phyloP scores from a whole-genome alignment of 2,329 filamentous ascomycete genomes.

The Hymenoscyphus fraxineus region DNA sequence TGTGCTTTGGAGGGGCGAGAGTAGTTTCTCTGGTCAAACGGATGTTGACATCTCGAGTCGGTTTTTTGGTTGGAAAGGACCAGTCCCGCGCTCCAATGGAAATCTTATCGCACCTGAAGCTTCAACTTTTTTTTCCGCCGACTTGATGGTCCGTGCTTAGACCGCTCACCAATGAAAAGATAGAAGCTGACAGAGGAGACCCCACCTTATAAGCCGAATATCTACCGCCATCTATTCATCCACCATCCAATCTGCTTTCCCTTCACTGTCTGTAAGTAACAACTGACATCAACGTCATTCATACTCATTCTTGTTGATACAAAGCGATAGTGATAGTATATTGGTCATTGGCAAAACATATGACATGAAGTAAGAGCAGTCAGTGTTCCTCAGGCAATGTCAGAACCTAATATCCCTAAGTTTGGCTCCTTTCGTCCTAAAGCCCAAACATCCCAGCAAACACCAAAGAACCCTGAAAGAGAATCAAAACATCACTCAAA shows the following conservation, averaged over 20 bases:
- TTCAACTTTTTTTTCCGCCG: slow-evolving; percentile 14
- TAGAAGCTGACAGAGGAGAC: neutral
- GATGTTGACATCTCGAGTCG: slow-evolving; percentile 4
- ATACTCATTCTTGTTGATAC: no score
- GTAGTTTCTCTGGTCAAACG: slow-evolving; percentile 1
- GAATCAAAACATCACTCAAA: slow-evolving; percentile 11
- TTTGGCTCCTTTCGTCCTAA: slow-evolving; percentile 71
- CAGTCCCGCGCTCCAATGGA: neutral
- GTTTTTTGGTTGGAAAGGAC: neutral
- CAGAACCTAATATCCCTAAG: slow-evolving; percentile 51
- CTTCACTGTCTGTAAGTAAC: no score
- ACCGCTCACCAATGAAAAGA: slow-evolving; percentile 1
- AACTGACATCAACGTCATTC: no score
- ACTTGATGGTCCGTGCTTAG: neutral
- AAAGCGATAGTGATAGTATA: no score
- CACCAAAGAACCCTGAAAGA: slow-evolving; percentile 12
- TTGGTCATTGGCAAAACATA: neutral
- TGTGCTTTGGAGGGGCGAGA: slow-evolving; percentile 7
- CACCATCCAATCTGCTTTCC: no score
- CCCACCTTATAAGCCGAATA: neutral
- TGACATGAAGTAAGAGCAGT: neutral
- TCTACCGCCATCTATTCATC: neutral
- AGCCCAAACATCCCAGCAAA: slow-evolving; percentile 15
- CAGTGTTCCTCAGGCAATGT: slow-evolving; percentile 20
- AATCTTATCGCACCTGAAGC: slow-evolving; percentile 9